Evolutionary conservation across 2,329 filamentous ascomycete genomes (phyloP).

Genomic region (Colletotrichum sp.): DNA sequence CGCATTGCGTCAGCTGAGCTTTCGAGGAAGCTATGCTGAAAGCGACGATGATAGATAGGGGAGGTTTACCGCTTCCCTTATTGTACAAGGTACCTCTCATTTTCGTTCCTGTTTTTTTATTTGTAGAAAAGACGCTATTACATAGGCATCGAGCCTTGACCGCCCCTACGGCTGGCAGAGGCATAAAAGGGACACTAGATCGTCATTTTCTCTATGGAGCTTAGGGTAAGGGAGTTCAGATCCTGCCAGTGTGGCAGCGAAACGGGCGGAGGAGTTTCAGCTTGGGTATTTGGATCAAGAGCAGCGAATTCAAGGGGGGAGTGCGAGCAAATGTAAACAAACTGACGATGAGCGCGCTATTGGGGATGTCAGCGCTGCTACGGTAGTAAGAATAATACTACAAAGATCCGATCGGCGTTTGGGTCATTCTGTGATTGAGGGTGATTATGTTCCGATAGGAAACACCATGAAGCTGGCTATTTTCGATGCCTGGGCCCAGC

Average conservation of each 20-base stretch:
- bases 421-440: neutral
- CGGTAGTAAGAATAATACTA: conserved; percentile 10
- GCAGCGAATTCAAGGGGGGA: neutral
- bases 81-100: conserved; percentile 2
- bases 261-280: conserved; percentile 8
- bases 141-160: neutral
- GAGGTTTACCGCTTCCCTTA: neutral
- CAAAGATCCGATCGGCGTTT: neutral
- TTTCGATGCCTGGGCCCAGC: neutral
- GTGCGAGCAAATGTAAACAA: neutral
- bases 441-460: neutral
- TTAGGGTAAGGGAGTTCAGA: conserved; percentile 12
- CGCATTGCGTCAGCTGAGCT: neutral
- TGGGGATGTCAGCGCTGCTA: neutral
- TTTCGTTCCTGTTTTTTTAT: neutral
- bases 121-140: conserved; percentile 12
- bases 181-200: neutral
- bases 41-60: neutral
- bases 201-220: neutral
- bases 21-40: neutral
- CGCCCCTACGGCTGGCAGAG: neutral
- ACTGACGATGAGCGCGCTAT: neutral
- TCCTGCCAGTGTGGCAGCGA: conserved; percentile 1
- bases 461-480: neutral
- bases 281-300: neutral